Base-by-base conservation (phyloP, 2,329 filamentous ascomycete genomes). In the Pseudofabraea citricarpa region DNA sequence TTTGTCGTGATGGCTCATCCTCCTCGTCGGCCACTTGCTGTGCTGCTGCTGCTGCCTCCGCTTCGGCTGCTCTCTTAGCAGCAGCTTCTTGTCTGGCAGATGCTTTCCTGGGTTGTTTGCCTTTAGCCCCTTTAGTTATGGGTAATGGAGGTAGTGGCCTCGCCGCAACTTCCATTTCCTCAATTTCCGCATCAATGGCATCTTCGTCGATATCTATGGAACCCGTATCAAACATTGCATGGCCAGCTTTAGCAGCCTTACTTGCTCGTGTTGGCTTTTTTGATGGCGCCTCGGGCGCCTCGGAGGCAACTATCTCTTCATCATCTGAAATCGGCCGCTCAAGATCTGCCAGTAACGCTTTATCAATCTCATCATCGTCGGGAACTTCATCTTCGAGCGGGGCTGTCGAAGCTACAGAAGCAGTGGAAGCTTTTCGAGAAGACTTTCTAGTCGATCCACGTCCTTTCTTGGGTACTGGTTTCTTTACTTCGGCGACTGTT, bases 361-460 rank as follows among this genome's bases (percentile, higher is more conserved):
- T 74, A 40, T 87, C 80, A 27, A 87, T 74, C 49, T 85, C 82
- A 2, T 80, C 76, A 47, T 87, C 81, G 43, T 79, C 71, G 0
- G 75, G 73, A 9, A 76, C 63, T 4, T 63, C 62, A 13, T 64
- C 64, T n/a, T 68, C 66, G 6, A 66, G 56, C 2, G 68, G 65
- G 0, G 68, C 64, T 24, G 71, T 72, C 1, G 77, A 75, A 24
- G 69, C 64, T 13, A 63, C 55, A 3, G 73, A 70, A 10, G 63
- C 56, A 27, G 64, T 60, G 2, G 79, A 81, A 2, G 59, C 60
- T 50, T 78, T 79, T 23, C 74, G 70, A 8, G 57, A 43, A 50
- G 6, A 47, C 50, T 68, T 67, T 13, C 67, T 54, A 8, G 64
- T 70, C 2, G 74, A 69, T 18, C 70, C 64, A 32, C 65, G 64